Evolutionary conservation across 345 rosid genomes (phyloP), one percentile per base, ranked within the genome.

Genomic region (Brassica juncea): DNA sequence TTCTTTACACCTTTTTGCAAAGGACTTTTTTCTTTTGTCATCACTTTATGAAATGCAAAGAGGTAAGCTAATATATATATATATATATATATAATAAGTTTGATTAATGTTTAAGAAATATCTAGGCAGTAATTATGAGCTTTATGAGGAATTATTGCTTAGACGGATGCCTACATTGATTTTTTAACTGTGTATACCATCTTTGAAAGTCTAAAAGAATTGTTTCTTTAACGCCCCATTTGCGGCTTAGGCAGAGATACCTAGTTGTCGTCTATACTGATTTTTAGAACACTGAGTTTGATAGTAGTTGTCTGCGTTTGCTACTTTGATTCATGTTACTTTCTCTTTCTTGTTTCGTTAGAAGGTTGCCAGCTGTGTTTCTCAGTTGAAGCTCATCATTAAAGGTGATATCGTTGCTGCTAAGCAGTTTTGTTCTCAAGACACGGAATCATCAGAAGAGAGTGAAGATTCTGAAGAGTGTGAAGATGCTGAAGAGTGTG

Each of bases 341-440:
- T 71, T 80, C 12, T 62, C 69, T 16, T 64, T 64, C 34, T 65
- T 42, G 72, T 68, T 82, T 60, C 23, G 74, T 81, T n/a, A 49
- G 4, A 66, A 94, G 98, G 94, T 91, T 78, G 82, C 77, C 66
- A 83, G 72, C 78, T 85, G 85, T 77, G 85, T 88, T 67, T 49
- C 87, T 66, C 87, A 88, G 85, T 80, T 94, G 88, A 84, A 85
- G 85, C 89, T 88, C 79, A 89, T 94, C 76, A 79, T 82, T 37
- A 89, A 90, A 84, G 97, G 97, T 54, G 91, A 94, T 85, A 79
- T 92, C 67, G 84, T 84, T 70, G 89, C 87, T 21, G 93, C 98
- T 55, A 92, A 88, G 82, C 82, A 79, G 66, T 79, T 91, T 10
- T 79, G 88, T 75, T 71, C 76, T 84, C 66, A 69, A 27, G 57